phyloP scores from a whole-genome alignment of 805 yeast genomes.

The Candida taoyuanica region DNA sequence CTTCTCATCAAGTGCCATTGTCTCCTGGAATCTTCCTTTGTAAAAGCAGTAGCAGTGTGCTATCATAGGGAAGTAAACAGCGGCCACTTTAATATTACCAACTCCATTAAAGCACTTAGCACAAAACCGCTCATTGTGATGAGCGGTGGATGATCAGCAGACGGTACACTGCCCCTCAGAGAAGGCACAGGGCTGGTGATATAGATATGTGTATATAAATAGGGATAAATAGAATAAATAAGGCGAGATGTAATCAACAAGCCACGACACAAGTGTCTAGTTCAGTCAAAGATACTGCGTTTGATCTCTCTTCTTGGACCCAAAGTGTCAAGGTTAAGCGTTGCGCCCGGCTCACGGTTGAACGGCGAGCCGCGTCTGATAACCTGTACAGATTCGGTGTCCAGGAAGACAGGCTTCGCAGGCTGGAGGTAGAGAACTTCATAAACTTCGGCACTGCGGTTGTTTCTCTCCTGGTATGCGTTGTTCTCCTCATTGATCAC shows the following conservation, averaged over 20 bases:
- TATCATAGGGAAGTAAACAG: no score
- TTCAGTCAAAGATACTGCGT: constrained; percentile 17
- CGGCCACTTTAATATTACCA: no score
- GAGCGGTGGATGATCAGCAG: no score
- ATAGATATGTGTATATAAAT: background rate
- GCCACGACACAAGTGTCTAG: no score
- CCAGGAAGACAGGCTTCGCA: constrained; percentile 10
- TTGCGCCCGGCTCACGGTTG: constrained; percentile 16
- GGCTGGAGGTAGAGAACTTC: constrained; percentile 14
- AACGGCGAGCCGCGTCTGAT: constrained; percentile 17
- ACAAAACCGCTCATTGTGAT: no score
- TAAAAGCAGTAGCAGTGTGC: no score
- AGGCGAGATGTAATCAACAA: background rate
- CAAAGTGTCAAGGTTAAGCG: constrained; percentile 10
- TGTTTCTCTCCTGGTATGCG: constrained; percentile 10
- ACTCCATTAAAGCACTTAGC: no score
- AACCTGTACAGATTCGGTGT: constrained; percentile 7
- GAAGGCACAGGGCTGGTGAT: no score
- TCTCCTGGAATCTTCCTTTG: no score
- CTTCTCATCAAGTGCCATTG: no score
- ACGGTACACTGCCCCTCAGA: no score
- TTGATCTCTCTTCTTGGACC: constrained; percentile 18
- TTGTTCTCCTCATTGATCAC: constrained; percentile 6
- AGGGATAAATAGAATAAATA: constrained; percentile 8
- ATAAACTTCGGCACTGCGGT: constrained; percentile 10